These are phyloP conservation scores for Prunus dulcis DNA, from an alignment of 306 rosid genomes.

Conservation along the genomic window DNA sequence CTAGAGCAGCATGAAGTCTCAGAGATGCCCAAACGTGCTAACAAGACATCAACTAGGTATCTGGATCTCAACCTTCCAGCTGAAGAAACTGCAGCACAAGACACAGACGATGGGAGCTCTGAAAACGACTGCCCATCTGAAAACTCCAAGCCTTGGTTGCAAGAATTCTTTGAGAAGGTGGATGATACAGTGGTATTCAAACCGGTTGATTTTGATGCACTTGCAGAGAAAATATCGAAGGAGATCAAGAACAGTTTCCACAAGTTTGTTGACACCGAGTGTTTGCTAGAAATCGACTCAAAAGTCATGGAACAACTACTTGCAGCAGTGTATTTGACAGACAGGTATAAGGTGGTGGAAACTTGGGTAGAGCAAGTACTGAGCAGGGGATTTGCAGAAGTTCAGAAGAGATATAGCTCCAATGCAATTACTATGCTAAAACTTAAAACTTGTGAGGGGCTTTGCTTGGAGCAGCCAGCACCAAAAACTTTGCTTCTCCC, in stretches of 20 bases:
- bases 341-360: conserved; percentile 48
- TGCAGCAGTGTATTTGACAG: conserved; percentile 64
- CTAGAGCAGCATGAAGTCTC: conserved; percentile 40
- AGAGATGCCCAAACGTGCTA: conserved; percentile 60
- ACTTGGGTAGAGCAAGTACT: conserved; percentile 78
- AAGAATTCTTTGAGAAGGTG: conserved; percentile 45
- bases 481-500: conserved; percentile 50
- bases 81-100: conserved; percentile 46
- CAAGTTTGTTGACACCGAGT: conserved; percentile 41
- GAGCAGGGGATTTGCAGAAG: conserved; percentile 53
- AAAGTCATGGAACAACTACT: conserved; percentile 65
- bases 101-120: conserved; percentile 26
- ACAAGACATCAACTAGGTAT: conserved; percentile 43
- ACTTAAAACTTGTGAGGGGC: conserved; percentile 43
- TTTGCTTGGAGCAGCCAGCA: conserved; percentile 39
- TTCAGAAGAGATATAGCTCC: conserved; percentile 42
- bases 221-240: conserved; percentile 48
- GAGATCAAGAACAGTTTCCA: conserved; percentile 50
- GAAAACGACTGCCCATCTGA: conserved; percentile 38
- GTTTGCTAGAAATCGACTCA: conserved; percentile 50
- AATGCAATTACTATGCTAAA: conserved; percentile 45
- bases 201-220: conserved; percentile 65
- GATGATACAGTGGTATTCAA: conserved; percentile 67
- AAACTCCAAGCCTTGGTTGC: conserved; percentile 64
- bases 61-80: conserved; percentile 95